Evolutionary conservation across 108 stramenopile species (phyloP), one percentile per base, ranked within the genome.

Genomic region (Mayamaea pseudoterrestris): DNA sequence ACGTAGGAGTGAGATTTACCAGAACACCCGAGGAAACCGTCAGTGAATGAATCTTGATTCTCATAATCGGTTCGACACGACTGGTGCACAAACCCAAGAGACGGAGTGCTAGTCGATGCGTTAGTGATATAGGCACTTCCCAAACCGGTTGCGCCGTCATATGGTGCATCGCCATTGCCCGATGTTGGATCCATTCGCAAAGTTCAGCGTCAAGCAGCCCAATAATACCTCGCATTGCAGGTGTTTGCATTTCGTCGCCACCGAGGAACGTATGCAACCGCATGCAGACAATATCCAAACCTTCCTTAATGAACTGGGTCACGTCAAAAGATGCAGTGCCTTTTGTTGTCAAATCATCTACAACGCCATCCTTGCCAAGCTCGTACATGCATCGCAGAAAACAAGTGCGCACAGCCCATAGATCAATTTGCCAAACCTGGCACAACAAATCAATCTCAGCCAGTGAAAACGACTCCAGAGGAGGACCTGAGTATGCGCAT

Each of bases 331-430:
- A 20, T n/a, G 57, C 35, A 11, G 54, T 60, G 30, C 60, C 66
- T 2, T 47, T 55, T 6, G 65, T 80, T 25, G 79, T 43, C 7
- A 79, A 46, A 41, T 78, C 68, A 57, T 80, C 70, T 23, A 89
- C 69, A 36, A 59, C 49, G 9, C 53, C 35, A 62, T 89, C 86
- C 44, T 74, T 83, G 34, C 77, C 81, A 30, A 68, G 54, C 43
- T 80, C 74, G 32, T 80, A 80, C 72, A 79, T 76, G 28, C 72
- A 65, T 24, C 83, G 57, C n/a, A 89, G 46, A 42, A 73, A 89
- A 31, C 62, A 43, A n/a, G 81, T 79, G 24, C 65, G 50, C n/a
- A 79, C 60, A 43, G 66, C 69, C 18, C 53, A 59, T 30, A 43
- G 48, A 45, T 78, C 77, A 48, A 81, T 53, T 12, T 67, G 69